A percentile compares a stretch with the other conserved stretches of the same genome.
phyloP scores from a whole-genome alignment of 805 yeast species.

The Yamadazyma paraphyllophila region DNA sequence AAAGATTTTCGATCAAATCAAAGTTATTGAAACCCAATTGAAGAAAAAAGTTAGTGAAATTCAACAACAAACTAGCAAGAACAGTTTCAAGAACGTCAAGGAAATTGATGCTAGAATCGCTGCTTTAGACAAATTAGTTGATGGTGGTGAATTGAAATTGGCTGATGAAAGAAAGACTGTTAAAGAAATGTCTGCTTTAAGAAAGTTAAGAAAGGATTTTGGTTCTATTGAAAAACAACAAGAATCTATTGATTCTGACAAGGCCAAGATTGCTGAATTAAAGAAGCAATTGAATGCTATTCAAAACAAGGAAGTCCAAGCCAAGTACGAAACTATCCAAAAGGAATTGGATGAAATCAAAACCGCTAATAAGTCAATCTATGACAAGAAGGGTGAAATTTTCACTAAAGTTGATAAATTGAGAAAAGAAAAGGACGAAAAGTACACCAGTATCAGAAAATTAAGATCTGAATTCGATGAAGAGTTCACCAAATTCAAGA shows the following conservation, averaged over 20 bases:
- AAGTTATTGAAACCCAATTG: conserved; percentile 62
- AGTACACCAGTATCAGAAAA: conserved; percentile 64
- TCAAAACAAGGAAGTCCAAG: conserved; percentile 63
- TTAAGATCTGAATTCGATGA: conserved; percentile 73
- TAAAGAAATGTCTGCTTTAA: conserved; percentile 80
- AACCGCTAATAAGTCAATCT: conserved; percentile 55
- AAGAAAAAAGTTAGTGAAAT: conserved; percentile 77
- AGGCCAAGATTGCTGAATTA: conserved; percentile 69
- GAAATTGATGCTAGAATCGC: conserved; percentile 69
- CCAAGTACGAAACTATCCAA: conserved; percentile 65
- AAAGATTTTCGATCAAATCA: conserved; percentile 67
- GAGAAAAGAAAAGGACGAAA: conserved; percentile 64
- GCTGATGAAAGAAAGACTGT: conserved; percentile 87
- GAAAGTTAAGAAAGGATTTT: conserved; percentile 79
- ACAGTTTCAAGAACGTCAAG: conserved; percentile 60
- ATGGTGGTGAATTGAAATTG: conserved; percentile 74
- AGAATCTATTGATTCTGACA: conserved; percentile 75
- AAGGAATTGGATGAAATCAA: conserved; percentile 67
- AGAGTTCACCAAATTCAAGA: conserved; percentile 68
- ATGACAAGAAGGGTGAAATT: conserved; percentile 64
- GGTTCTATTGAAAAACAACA: conserved; percentile 71
- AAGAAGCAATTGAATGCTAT: conserved; percentile 61
- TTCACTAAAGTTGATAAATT: conserved; percentile 65
- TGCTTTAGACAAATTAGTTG: conserved; percentile 69
- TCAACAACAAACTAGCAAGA: conserved; percentile 66